Conservation (phyloP, 768 basidiomycete genomes). For the Lentinula sp. region DNA sequence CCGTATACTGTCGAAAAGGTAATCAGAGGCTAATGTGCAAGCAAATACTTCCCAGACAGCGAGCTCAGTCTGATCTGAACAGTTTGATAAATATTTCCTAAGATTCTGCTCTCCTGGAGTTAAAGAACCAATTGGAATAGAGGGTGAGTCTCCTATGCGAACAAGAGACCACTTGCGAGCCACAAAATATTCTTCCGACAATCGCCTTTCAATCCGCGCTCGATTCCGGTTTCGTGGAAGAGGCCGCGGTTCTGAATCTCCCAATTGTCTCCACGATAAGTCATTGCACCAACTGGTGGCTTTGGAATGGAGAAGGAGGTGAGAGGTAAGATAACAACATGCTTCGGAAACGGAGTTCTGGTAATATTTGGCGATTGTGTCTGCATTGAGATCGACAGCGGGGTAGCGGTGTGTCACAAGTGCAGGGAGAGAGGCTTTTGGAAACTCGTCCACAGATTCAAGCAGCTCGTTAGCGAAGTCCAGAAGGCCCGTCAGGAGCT, state of each 20-base stretch:
- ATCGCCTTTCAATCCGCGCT: not conserved
- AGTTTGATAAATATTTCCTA: not conserved
- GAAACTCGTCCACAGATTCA: not conserved
- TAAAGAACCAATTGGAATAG: not conserved
- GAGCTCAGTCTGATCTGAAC: not conserved
- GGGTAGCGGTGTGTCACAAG: not conserved
- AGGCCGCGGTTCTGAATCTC: not conserved
- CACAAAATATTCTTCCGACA: not conserved
- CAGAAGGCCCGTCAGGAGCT: not conserved
- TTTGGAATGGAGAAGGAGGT: not conserved
- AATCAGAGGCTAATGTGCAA: not conserved
- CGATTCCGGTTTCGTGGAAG: not conserved
- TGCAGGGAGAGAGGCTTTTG: not conserved
- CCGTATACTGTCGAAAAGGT: not conserved
- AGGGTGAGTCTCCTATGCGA: not conserved
- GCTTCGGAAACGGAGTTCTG: not conserved
- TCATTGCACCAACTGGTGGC: not conserved
- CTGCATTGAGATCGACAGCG: not conserved
- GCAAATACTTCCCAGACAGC: not conserved
- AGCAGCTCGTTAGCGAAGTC: not conserved
- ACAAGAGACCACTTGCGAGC: not conserved
- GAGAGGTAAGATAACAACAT: not conserved
- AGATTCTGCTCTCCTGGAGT: not conserved
- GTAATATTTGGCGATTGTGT: not conserved
- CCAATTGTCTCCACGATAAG: not conserved